phyloP scores from a whole-genome alignment of 2,329 filamentous ascomycete genomes.

The Purpureocillium takamizusanense region DNA sequence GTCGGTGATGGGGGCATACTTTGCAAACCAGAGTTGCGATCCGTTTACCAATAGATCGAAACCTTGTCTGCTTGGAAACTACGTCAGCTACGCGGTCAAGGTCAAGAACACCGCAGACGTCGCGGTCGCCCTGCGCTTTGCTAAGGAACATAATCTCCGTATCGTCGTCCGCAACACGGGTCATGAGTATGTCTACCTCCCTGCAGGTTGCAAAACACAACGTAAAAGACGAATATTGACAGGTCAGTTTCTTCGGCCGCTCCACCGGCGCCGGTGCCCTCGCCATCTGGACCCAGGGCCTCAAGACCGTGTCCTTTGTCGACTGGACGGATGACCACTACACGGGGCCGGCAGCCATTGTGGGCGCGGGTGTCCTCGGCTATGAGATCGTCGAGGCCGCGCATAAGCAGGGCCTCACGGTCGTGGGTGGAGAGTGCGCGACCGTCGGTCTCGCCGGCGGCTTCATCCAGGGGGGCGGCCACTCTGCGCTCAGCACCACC shows the following conservation, averaged over 20 bases:
- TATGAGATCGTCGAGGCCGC: conserved; percentile 36
- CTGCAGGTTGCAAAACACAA: too few relatives aligned
- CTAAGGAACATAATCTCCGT: conserved; percentile 25
- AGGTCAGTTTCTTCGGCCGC: conserved; percentile 16
- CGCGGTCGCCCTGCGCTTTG: conserved; percentile 24
- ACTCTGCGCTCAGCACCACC: conserved; percentile 40
- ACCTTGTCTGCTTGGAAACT: conserved; percentile 33
- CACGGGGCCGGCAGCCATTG: conserved; percentile 39
- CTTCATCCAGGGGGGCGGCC: conserved; percentile 52
- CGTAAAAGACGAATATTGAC: too few relatives aligned
- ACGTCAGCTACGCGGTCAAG: conserved; percentile 28
- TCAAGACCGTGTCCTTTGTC: conserved; percentile 31
- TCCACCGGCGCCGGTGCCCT: conserved; percentile 30
- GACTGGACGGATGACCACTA: conserved; percentile 36
- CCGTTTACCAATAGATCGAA: conserved; percentile 26
- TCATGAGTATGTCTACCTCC: conserved; percentile 10
- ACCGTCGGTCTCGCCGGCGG: conserved; percentile 52
- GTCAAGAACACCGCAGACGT: conserved; percentile 20
- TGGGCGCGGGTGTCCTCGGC: conserved; percentile 44
- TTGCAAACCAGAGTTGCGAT: conserved; percentile 26
- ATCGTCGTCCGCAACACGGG: conserved; percentile 25
- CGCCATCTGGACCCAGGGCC: conserved; percentile 27
- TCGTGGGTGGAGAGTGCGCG: conserved; percentile 45
- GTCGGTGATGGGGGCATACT: conserved; percentile 29
- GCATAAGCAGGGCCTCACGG: conserved; percentile 31